Base-by-base conservation (phyloP, 2,329 filamentous ascomycete species). In the Akanthomyces muscarius region DNA sequence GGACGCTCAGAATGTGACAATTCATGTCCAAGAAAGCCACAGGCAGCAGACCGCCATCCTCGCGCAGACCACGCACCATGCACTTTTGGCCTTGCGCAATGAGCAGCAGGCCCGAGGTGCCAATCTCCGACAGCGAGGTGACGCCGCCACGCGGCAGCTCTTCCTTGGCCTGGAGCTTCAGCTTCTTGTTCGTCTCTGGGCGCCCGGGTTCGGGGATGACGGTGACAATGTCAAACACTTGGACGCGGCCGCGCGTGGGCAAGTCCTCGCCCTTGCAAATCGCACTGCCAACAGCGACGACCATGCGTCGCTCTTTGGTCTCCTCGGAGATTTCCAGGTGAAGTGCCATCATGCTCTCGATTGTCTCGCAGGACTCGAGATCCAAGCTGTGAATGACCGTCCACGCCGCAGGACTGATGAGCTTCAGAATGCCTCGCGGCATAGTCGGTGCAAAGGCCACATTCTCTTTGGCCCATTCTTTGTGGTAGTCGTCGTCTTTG, bases 1-100 rank as follows among this genome's bases (percentile, higher is more conserved):
- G 95, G 61, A 92, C 84, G n/a, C 89, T 86, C 2, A 88, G 91
- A 14, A 97, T 91, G 70, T 97, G 95, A 75, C 91, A 96, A 77
- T 91, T 95, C 87, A 97, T 96, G 71, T 99, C 95, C 82, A 99
- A 90, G 72, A 99, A 99, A 0, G 95, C 95, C 4, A 99, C 94
- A 0, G 95, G 95, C 0, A 98, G 81, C 59, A 98, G 83, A 1
- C 90, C 92, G 0, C 93, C 92, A 72, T 99, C 95, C 74, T 99
- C 95, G 74, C 97, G 97, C 3, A 99, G 82, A 47, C 95, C 95
- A 64, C 95, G 85, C 1, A 99, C 92, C 90, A 99, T 96, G 74
- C 92, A 94, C 76, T 99, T 99, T 71, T 97, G 93, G 0, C 95
- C 95, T 72, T 99, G 95, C 0, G 93, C 92, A 47, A 90, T 90